Evolutionary conservation across 2,329 filamentous ascomycete species (phyloP).

Genomic region (Phyllosticta citriasiana): DNA sequence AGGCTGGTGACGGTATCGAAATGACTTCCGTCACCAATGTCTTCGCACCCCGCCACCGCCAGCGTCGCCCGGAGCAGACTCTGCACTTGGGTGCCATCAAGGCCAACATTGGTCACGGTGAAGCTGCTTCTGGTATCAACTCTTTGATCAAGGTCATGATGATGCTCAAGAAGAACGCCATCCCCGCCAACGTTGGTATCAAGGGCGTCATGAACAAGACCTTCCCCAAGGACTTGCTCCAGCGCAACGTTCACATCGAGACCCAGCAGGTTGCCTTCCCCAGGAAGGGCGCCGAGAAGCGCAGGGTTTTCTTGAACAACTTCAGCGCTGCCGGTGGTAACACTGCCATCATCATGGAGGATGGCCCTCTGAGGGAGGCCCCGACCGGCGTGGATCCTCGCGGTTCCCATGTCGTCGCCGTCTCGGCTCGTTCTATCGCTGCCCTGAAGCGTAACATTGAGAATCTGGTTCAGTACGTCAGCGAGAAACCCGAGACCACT

Average conservation of each 20-base stretch:
- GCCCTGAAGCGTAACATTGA: constrained; percentile 43
- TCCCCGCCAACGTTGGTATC: constrained; percentile 46
- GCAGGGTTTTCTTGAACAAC: constrained; percentile 44
- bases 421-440: constrained; percentile 41
- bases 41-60: constrained; percentile 46
- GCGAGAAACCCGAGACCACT: constrained; percentile 34
- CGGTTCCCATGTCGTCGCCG: constrained; percentile 37
- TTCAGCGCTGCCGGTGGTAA: constrained; percentile 46
- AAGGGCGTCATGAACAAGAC: constrained; percentile 47
- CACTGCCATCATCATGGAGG: constrained; percentile 43
- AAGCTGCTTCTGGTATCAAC: constrained; percentile 46
- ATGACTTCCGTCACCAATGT: constrained; percentile 64
- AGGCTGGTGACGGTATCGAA: constrained; percentile 73
- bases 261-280: constrained; percentile 35
- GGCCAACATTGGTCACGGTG: constrained; percentile 45
- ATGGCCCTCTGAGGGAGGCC: constrained; percentile 35
- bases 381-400: constrained; percentile 36
- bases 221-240: constrained; percentile 42
- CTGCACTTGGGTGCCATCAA: constrained; percentile 46
- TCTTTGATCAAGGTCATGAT: constrained; percentile 43
- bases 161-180: constrained; percentile 45
- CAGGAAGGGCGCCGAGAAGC: constrained; percentile 38
- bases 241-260: constrained; percentile 45
- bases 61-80: constrained; percentile 39
- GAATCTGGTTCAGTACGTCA: constrained; percentile 37